Evolutionary conservation across 2,329 filamentous ascomycete species (phyloP), one percentile per base, ranked within the genome.

Genomic region (Fusarium hostae): DNA sequence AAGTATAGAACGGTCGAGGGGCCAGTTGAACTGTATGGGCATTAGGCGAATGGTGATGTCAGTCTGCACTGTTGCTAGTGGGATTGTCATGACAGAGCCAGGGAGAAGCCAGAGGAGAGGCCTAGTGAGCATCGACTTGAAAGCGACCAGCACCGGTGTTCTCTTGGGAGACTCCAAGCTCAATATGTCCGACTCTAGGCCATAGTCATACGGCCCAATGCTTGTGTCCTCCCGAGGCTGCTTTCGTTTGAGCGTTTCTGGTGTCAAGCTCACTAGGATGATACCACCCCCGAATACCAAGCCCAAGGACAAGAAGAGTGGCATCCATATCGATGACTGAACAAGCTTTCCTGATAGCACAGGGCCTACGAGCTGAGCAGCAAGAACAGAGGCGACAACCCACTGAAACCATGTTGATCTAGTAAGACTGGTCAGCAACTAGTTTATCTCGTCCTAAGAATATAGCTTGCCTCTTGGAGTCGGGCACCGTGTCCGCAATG

Each of bases 341-440:
- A 75, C 26, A 6, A 78, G 65, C n/a, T 50, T 41, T 11, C 45
- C 52, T 10, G 75, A 66, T 10, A 78, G 24, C 3, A 76, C 6
- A 4, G 69, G 73, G 5, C 70, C 74, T 18, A 75, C 54, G 22
- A 77, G 59, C 39, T 76, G 65, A 8, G 67, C 67, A 18, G 60
- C 47, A 20, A 77, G 70, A 32, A 77, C 70, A 34, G 74, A 70
- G 37, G 68, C 75, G 16, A 67, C 59, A 32, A 75, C 44, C 57
- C 68, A 75, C 59, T 78, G 76, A 60, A 78, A 75, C 62, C 70
- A 77, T 5, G 59, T 67, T 55, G 76, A 63, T 34, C 76, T 78
- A 41, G 18, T 5, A n/a, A 8, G 7, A 6, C 8, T 7, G 12
- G 26, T 63, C 16, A 68, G 45, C 9, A 39, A 48, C 12, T 45